Evolutionary conservation across 352 stramenopile genomes (phyloP).

Genomic region (Hyaloperonospora arabidopsidis): DNA sequence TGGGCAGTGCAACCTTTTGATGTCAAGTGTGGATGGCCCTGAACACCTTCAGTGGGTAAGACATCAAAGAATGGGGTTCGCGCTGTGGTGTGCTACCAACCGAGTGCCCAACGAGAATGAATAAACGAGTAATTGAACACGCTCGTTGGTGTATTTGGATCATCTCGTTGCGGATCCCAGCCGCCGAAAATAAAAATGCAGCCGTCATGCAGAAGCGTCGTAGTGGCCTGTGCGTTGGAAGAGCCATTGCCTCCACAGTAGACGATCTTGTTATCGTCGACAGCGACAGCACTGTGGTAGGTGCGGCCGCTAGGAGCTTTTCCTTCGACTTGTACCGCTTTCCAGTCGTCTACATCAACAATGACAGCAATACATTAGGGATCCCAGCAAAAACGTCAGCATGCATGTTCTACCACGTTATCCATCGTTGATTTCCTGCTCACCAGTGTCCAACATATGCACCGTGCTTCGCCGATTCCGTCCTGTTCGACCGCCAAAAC

Average conservation of each 20-base stretch:
- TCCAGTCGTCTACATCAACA: constrained; percentile 70
- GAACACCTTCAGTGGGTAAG: too few relatives aligned
- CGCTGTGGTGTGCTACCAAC: too few relatives aligned
- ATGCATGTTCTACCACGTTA: not conserved
- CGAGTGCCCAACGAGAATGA: too few relatives aligned
- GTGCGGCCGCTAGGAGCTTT: constrained; percentile 82
- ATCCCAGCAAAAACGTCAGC: constrained; percentile 1
- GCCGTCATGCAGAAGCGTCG: constrained; percentile 75
- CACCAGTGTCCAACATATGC: constrained; percentile 69
- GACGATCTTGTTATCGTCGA: constrained; percentile 68
- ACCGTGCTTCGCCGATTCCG: constrained; percentile 67
- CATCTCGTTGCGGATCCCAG: constrained; percentile 86
- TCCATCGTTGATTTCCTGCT: constrained; percentile 1
- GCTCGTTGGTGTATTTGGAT: constrained; percentile 30
- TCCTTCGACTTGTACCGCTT: constrained; percentile 75
- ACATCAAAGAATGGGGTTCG: too few relatives aligned
- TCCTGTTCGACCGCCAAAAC: constrained; percentile 65
- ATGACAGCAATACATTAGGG: not conserved
- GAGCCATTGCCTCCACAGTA: constrained; percentile 92
- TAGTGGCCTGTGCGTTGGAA: constrained; percentile 82
- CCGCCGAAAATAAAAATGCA: constrained; percentile 90
- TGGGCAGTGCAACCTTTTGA: too few relatives aligned
- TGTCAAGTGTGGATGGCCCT: too few relatives aligned
- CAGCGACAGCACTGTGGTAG: constrained; percentile 82
- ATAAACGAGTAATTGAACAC: constrained; percentile 88